phyloP scores from a whole-genome alignment of 129 eudicot genomes.

The Flaveria brownii region DNA sequence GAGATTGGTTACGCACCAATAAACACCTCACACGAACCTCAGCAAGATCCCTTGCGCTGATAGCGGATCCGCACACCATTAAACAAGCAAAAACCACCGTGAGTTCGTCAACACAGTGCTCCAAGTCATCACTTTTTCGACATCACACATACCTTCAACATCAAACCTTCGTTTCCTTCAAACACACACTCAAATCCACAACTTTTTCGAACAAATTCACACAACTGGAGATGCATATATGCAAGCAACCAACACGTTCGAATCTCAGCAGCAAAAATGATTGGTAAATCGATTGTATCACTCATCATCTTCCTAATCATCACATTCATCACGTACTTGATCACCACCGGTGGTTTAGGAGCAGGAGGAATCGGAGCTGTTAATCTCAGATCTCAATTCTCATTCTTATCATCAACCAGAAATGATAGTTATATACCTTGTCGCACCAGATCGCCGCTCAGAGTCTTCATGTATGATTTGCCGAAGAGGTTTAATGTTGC shows the following conservation, averaged over 20 bases:
- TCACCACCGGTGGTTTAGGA: slow-evolving; percentile 39
- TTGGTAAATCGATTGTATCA: slow-evolving; percentile 38
- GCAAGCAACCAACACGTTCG: slow-evolving; percentile 12
- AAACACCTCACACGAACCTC: slow-evolving; percentile 7
- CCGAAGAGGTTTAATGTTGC: slow-evolving; percentile 79
- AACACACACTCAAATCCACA: slow-evolving; percentile 24
- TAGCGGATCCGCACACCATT: slow-evolving; percentile 29
- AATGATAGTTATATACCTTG: slow-evolving; percentile 36
- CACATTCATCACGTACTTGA: slow-evolving; percentile 36
- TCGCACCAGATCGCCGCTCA: slow-evolving; percentile 50
- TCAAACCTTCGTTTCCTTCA: slow-evolving; percentile 32
- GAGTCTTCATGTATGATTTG: slow-evolving; percentile 84
- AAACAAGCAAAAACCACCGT: slow-evolving; percentile 24
- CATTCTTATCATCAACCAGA: slow-evolving; percentile 32
- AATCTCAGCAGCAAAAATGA: slow-evolving; percentile 24
- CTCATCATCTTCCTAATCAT: slow-evolving; percentile 33
- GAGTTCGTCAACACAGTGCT: slow-evolving; percentile 23
- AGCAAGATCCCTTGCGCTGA: slow-evolving; percentile 29
- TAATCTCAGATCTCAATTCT: slow-evolving; percentile 55
- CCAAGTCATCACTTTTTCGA: slow-evolving; percentile 28
- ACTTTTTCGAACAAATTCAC: slow-evolving; percentile 20
- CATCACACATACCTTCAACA: slow-evolving; percentile 16
- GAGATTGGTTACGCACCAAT: neutral
- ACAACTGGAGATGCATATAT: slow-evolving; percentile 29
- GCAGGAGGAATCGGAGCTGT: slow-evolving; percentile 43